Percentiles rank a stretch among this genome's conserved stretches.
Evolutionary conservation across 768 basidiomycete genomes (phyloP).

Genomic region (Nidularia sp.): DNA sequence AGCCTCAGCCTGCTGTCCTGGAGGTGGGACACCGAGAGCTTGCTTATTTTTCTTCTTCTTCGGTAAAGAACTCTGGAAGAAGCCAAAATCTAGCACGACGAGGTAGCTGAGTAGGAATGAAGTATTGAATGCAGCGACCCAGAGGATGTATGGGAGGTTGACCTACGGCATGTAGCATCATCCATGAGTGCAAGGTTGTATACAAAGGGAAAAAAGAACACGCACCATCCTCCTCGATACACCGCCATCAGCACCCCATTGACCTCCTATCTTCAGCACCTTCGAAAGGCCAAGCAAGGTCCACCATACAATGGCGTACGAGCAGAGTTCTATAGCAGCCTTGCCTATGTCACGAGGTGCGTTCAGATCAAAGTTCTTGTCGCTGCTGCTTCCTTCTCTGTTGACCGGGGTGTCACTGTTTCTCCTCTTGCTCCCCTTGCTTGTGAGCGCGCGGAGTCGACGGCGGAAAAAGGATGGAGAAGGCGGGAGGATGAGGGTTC

Average conservation of each 20-base stretch:
- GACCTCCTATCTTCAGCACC: conserved; percentile 33
- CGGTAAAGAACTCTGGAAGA: conserved; percentile 47
- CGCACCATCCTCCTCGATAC: conserved; percentile 46
- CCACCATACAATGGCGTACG: conserved; percentile 84
- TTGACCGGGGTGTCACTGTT: conserved; percentile 5
- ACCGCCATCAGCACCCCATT: conserved; percentile 20
- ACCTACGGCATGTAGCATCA: conserved; percentile 44
- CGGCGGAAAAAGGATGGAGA: conserved; percentile 70
- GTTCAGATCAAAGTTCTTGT: conserved; percentile 12
- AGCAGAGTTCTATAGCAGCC: conserved; percentile 70
- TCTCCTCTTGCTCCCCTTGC: conserved; percentile 4
- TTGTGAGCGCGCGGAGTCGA: conserved; percentile 30
- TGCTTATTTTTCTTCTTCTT: conserved; percentile 7
- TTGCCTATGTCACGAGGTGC: conserved; percentile 63
- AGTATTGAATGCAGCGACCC: conserved; percentile 87
- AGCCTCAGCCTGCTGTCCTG: conserved; percentile 1
- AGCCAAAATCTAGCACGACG: conserved; percentile 59
- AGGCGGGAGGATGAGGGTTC: conserved; percentile 77
- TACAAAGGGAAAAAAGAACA: neutral
- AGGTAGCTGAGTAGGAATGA: conserved; percentile 82
- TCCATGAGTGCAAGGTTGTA: neutral
- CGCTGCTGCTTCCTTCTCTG: neutral
- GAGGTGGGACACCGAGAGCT: conserved; percentile 1
- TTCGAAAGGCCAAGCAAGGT: conserved; percentile 36
- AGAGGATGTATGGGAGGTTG: conserved; percentile 84